Evolutionary conservation across 306 rosid species (phyloP).

Genomic region (Vigna nakashimae): DNA sequence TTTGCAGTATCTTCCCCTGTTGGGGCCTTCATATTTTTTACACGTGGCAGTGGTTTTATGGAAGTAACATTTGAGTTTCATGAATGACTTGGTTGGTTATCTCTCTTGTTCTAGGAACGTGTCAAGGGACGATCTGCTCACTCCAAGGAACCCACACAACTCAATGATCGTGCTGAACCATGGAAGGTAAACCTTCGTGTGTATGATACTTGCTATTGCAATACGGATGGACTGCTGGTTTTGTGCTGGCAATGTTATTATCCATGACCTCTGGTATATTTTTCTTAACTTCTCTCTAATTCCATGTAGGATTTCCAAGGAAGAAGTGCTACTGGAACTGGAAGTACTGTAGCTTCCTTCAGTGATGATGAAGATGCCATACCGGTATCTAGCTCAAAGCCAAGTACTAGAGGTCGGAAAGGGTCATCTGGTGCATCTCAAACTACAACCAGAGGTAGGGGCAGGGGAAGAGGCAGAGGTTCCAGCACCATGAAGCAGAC

Average conservation of each 20-base stretch:
- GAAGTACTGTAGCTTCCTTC: constrained; percentile 70
- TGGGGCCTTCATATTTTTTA: constrained; percentile 28
- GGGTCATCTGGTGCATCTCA: constrained; percentile 63
- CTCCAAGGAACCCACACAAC: constrained; percentile 61
- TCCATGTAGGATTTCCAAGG: constrained; percentile 62
- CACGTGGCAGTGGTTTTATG: constrained; percentile 40
- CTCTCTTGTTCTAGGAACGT: constrained; percentile 67
- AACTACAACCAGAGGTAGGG: constrained; percentile 80
- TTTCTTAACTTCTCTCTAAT: constrained; percentile 40
- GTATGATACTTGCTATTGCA: constrained; percentile 32
- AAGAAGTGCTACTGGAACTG: constrained; percentile 68
- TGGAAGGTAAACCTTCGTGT: constrained; percentile 61
- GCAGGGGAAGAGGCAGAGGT: constrained; percentile 74
- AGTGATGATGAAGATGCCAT: constrained; percentile 88
- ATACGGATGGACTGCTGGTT: constrained; percentile 3
- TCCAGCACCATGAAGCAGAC: constrained; percentile 80
- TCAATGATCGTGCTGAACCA: constrained; percentile 56
- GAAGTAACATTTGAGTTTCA: constrained; percentile 17
- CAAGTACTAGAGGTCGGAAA: constrained; percentile 77
- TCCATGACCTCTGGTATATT: constrained; percentile 30
- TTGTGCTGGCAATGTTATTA: constrained; percentile 20
- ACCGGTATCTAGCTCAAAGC: constrained; percentile 60
- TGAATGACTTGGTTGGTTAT: constrained; percentile 21
- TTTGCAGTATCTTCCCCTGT: constrained; percentile 29
- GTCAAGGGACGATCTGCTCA: constrained; percentile 73